A percentile compares a stretch with the other conserved stretches of the same genome.
These are phyloP conservation scores for Plectosphaerella cucumerina DNA, from an alignment of 2,329 filamentous ascomycete species.

Conservation along the genomic window DNA sequence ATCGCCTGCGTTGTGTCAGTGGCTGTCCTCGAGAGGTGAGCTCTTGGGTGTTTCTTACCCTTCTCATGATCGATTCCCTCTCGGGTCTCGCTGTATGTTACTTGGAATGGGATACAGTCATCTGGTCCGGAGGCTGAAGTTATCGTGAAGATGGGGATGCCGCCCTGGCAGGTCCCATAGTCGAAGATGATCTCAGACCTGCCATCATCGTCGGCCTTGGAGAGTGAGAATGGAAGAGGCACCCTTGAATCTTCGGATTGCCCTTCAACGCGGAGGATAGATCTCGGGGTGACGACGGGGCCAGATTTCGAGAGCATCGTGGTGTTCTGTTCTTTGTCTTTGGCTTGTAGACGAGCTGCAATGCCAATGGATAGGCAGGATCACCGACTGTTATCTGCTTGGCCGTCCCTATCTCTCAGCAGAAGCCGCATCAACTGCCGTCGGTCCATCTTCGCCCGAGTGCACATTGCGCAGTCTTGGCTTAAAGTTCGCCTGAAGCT, in stretches of 20 bases:
- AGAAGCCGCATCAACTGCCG: too few relatives aligned
- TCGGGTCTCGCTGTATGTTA: conserved; percentile 2
- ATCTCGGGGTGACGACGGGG: neutral
- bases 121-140: neutral
- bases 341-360: too few relatives aligned
- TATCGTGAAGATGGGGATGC: neutral
- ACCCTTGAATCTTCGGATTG: neutral
- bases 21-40: neutral
- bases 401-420: too few relatives aligned
- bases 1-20: neutral
- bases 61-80: conserved; percentile 5
- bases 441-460: too few relatives aligned
- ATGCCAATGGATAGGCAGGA: too few relatives aligned
- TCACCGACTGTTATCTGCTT: too few relatives aligned
- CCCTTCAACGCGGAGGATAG: neutral
- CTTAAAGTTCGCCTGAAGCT: too few relatives aligned
- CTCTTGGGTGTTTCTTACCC: neutral
- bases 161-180: conserved; percentile 5
- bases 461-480: too few relatives aligned
- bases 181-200: conserved; percentile 1
- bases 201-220: neutral
- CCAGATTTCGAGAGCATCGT: neutral
- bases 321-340: too few relatives aligned
- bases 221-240: neutral
- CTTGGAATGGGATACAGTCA: neutral